Conservation (phyloP, 1,284 basidiomycete species). For the Pterula multifida region DNA sequence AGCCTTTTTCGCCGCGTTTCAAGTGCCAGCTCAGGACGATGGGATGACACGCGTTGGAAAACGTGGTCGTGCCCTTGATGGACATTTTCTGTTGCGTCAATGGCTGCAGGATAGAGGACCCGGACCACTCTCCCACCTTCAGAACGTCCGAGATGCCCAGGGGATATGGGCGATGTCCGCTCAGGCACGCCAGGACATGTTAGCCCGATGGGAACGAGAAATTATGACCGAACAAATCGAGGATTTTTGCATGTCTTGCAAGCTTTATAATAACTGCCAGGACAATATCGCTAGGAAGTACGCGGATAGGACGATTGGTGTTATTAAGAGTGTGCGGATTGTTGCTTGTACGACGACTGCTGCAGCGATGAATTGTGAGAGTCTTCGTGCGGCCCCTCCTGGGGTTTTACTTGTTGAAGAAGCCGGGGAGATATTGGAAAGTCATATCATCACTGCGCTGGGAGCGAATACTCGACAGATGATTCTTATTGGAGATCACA, state of each 20-base stretch:
- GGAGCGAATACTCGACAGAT: conserved; percentile 33
- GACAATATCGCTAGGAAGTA: conserved; percentile 25
- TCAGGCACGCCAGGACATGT: conserved; percentile 18
- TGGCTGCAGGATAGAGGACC: conserved; percentile 23
- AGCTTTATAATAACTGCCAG: conserved; percentile 29
- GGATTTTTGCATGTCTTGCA: conserved; percentile 23
- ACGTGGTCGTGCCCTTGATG: conserved; percentile 21
- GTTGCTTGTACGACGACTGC: conserved; percentile 58
- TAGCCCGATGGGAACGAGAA: conserved; percentile 27
- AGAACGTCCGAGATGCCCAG: conserved; percentile 15
- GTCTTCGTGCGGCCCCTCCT: conserved; percentile 32
- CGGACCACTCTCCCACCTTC: background rate
- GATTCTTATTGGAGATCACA: conserved; percentile 58
- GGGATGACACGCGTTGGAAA: conserved; percentile 31
- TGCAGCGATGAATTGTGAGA: conserved; percentile 44
- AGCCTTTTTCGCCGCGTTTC: conserved; percentile 34
- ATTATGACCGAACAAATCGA: conserved; percentile 25
- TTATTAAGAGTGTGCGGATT: conserved; percentile 39
- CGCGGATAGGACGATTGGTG: conserved; percentile 20
- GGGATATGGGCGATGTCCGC: conserved; percentile 34
- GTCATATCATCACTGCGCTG: conserved; percentile 50
- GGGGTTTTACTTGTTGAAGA: conserved; percentile 53
- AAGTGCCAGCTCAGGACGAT: conserved; percentile 25
- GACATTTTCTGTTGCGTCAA: conserved; percentile 28
- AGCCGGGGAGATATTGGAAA: conserved; percentile 59